Evolutionary conservation across 2,329 filamentous ascomycete genomes (phyloP).

Genomic region (Colletotrichum falcatum): DNA sequence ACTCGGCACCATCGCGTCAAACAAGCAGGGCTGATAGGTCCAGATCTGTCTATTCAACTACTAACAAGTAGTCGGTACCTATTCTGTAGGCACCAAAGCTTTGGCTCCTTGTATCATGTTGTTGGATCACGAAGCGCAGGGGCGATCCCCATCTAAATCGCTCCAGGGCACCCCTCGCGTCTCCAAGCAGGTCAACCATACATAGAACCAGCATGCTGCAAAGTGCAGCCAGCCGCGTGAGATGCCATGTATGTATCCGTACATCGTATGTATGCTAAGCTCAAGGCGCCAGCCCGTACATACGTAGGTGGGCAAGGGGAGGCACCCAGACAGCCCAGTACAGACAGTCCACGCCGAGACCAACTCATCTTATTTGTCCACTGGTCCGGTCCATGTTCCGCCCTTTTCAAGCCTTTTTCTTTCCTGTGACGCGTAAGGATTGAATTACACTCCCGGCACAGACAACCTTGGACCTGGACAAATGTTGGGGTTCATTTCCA

Average conservation of each 20-base stretch:
- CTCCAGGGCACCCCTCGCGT: not conserved
- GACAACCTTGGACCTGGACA: slow-evolving; percentile 7
- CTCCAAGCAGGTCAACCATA: slow-evolving; percentile 16
- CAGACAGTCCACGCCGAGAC: slow-evolving; percentile 22
- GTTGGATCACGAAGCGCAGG: slow-evolving; percentile 34
- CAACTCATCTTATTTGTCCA: slow-evolving; percentile 23
- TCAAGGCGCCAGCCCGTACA: slow-evolving; percentile 9
- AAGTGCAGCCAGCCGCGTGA: slow-evolving; percentile 14
- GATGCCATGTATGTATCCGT: not conserved
- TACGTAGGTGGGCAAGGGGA: slow-evolving; percentile 12
- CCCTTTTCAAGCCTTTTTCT: slow-evolving; percentile 23
- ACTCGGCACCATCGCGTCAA: not conserved
- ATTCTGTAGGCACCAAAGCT: slow-evolving; percentile 21
- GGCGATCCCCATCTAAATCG: slow-evolving; percentile 29
- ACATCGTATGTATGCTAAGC: not conserved
- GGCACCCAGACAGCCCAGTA: slow-evolving; percentile 33
- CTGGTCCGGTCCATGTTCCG: not conserved
- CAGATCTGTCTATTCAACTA: slow-evolving; percentile 8
- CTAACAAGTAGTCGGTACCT: too few species aligned
- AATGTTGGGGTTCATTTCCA: not conserved
- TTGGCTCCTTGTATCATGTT: slow-evolving; percentile 30
- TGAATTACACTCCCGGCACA: slow-evolving; percentile 15
- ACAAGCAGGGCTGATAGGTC: slow-evolving; percentile 27
- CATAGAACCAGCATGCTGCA: slow-evolving; percentile 18
- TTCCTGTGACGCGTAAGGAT: slow-evolving; percentile 5